Conservation (phyloP, 2,329 filamentous ascomycete species). For the Metarhizium rileyi region DNA sequence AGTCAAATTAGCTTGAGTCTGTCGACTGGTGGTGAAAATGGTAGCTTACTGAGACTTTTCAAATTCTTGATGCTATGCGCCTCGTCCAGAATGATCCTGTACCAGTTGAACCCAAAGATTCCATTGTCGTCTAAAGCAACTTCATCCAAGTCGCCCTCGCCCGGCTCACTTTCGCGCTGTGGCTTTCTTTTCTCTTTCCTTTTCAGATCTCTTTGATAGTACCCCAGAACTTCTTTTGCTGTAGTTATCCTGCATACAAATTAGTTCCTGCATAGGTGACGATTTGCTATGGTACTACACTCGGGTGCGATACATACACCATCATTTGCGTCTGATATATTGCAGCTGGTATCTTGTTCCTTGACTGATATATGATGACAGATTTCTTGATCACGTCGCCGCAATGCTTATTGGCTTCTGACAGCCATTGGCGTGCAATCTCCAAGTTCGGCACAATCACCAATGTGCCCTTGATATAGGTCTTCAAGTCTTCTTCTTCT, state of each 20-base stretch:
- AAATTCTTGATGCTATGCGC: slow-evolving; percentile 46
- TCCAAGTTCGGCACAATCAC: slow-evolving; percentile 19
- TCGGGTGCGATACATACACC: background rate
- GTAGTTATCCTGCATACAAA: background rate
- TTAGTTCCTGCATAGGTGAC: background rate
- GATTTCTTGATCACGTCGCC: background rate
- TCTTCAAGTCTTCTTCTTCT: slow-evolving; percentile 21
- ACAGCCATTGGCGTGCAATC: slow-evolving; percentile 19
- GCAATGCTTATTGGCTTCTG: slow-evolving; percentile 18
- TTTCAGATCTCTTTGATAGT: background rate
- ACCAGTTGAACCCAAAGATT: slow-evolving; percentile 23
- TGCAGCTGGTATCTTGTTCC: background rate
- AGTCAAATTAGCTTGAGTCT: background rate
- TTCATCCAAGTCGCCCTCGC: too few relatives aligned
- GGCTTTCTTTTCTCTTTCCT: too few relatives aligned
- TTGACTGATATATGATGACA: slow-evolving; percentile 9
- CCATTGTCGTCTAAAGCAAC: background rate
- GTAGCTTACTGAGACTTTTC: slow-evolving; percentile 18
- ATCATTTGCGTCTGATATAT: background rate
- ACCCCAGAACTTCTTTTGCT: background rate
- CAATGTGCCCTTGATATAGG: slow-evolving; percentile 26
- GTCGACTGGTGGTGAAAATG: background rate
- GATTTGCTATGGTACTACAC: background rate
- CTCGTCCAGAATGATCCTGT: slow-evolving; percentile 47
- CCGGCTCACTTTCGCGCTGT: too few relatives aligned